phyloP scores from a whole-genome alignment of 805 yeast species.

The Zygosaccharomyces bisporus region DNA sequence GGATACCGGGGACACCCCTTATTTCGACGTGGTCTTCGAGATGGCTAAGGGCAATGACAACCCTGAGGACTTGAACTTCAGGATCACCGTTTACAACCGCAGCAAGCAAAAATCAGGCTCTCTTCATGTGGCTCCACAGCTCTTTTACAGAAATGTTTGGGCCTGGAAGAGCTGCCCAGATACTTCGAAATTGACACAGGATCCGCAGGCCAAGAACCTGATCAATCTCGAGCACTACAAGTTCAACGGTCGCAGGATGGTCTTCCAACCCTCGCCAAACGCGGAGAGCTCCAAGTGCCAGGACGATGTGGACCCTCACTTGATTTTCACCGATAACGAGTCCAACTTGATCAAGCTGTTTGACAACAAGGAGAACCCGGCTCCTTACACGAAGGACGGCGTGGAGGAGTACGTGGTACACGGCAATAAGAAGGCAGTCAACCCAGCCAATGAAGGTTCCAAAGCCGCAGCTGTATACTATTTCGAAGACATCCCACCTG shows the following conservation, averaged over 20 bases:
- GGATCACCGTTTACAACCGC: constrained; percentile 85
- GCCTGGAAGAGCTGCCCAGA: constrained; percentile 66
- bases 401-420: constrained; percentile 76
- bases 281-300: constrained; percentile 11
- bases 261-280: constrained; percentile 76
- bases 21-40: constrained; percentile 85
- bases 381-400: constrained; percentile 75
- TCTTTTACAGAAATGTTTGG: constrained; percentile 87
- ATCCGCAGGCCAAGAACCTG: constrained; percentile 39
- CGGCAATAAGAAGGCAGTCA: constrained; percentile 55
- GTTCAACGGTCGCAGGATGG: constrained; percentile 60
- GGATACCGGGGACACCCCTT: constrained; percentile 53
- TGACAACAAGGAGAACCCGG: constrained; percentile 51
- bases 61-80: constrained; percentile 73
- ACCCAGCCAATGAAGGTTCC: constrained; percentile 71
- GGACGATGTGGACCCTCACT: constrained; percentile 67
- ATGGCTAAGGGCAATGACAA: constrained; percentile 82
- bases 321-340: constrained; percentile 86
- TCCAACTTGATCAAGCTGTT: constrained; percentile 71
- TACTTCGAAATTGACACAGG: constrained; percentile 48
- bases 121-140: constrained; percentile 78
- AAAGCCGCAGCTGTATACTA: constrained; percentile 81
- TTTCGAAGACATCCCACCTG: constrained; percentile 78
- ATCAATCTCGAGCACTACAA: constrained; percentile 63
- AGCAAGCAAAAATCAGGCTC: constrained; percentile 77